Evolutionary conservation across 2,329 filamentous ascomycete species (phyloP), one percentile per base, ranked within the genome.

Genomic region (Pyricularia grisea): DNA sequence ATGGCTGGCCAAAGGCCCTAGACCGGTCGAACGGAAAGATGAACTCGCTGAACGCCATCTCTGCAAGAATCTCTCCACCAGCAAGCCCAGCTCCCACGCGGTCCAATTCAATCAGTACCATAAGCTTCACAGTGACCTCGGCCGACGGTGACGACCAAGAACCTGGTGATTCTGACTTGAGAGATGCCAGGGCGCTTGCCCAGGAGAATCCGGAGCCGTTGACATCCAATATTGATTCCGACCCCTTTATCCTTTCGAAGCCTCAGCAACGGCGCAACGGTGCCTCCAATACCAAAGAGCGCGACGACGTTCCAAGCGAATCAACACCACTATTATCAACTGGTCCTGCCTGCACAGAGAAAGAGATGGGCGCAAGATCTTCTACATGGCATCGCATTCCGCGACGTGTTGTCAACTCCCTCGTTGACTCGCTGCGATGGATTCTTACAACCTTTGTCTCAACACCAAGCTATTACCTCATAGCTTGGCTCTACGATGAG

Each of bases 31-130:
- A 77, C 75, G 79, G 80, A 84, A 92, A 86, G 82, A 97, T 97
- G 94, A 97, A 97, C 89, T 97, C 94, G 76, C 85, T 97, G 84
- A 97, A 95, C 83, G 92, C 97, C 79, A 88, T 97, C 79, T 95
- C 93, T 76, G 89, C 92, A 78, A 90, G 91, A 82, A 92, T 94
- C 78, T 88, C 88, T 74, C 86, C 87, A 73, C 79, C 87, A 68
- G 80, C 86, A 70, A 87, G 83, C 74, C 83, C 86, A 42, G 77
- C 78, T 64, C 83, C 86, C 69, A 84, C 87, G 70, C 84, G 87
- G 77, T 85, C 86, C 71, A 89, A 88, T 77, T 89, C 87, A 31
- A 80, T 88, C 74, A 82, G 81, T 73, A 84, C 83, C 71, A 78
- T 87, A 71, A 81, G 82, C 71, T 76, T 85, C 66, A 80, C 81